Conservation (phyloP, 768 basidiomycete genomes). For the Amanita molliuscula region DNA sequence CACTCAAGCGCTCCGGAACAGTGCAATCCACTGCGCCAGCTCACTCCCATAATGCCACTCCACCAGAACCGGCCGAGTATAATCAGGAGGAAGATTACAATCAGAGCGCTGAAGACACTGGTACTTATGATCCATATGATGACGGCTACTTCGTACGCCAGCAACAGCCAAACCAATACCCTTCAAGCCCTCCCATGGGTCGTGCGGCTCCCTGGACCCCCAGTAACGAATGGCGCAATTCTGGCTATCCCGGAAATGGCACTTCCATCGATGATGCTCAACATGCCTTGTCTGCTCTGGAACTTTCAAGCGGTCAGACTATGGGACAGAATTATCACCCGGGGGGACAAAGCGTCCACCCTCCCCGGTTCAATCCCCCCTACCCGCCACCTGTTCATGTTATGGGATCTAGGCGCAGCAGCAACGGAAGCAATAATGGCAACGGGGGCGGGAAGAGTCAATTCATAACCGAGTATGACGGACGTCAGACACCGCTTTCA, state of each 20-base stretch:
- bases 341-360: conserved; percentile 44
- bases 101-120: conserved; percentile 38
- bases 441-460: conserved; percentile 32
- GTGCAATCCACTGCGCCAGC: conserved; percentile 44
- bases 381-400: conserved; percentile 37
- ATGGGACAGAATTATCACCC: conserved; percentile 24
- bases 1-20: conserved; percentile 69
- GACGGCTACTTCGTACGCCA: conserved; percentile 45
- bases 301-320: conserved; percentile 35
- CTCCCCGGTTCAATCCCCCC: conserved; percentile 59
- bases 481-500: conserved; percentile 48
- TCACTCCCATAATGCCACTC: conserved; percentile 24
- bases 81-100: conserved; percentile 40
- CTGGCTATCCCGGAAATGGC: conserved; percentile 20
- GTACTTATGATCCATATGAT: conserved; percentile 30
- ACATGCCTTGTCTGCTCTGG: conserved; percentile 60
- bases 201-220: conserved; percentile 60
- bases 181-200: conserved; percentile 43
- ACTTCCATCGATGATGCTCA: conserved; percentile 64
- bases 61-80: conserved; percentile 30
- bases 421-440: conserved; percentile 21
- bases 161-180: conserved; percentile 30
- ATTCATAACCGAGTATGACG: conserved; percentile 54
- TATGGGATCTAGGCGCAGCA: conserved; percentile 26
- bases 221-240: conserved; percentile 48